Conservation (phyloP, 306 rosid genomes). For the Clitoria ternatea region DNA sequence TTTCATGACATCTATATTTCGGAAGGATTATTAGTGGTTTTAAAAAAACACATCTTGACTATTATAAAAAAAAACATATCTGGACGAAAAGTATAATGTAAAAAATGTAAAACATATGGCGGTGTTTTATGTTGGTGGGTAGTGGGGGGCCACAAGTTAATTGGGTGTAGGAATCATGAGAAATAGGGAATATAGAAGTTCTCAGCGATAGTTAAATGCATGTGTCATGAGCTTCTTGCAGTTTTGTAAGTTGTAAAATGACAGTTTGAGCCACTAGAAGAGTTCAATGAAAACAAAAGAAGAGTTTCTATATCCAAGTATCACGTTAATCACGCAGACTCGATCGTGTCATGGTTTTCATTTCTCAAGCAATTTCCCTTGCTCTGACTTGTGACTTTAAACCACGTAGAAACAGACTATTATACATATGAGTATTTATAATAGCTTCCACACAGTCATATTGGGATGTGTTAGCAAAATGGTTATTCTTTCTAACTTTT, state of each 20-base stretch:
- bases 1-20: too few species aligned
- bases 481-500: too few species aligned
- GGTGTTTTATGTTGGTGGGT: slow-evolving; percentile 8
- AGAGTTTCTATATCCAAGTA: slow-evolving; percentile 12
- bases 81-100: too few species aligned
- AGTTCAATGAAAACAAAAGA: background rate
- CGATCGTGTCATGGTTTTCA: slow-evolving; percentile 32
- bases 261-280: slow-evolving; percentile 21
- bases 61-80: too few species aligned
- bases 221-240: slow-evolving; percentile 70
- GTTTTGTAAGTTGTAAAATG: slow-evolving; percentile 40
- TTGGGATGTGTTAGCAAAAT: too few species aligned
- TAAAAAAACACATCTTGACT: too few species aligned
- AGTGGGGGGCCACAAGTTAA: slow-evolving; percentile 35
- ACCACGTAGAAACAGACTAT: background rate
- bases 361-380: slow-evolving; percentile 12
- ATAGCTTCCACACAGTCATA: too few species aligned
- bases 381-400: background rate
- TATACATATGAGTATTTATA: too few species aligned
- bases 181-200: slow-evolving; percentile 18
- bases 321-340: slow-evolving; percentile 57
- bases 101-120: too few species aligned
- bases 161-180: slow-evolving; percentile 36
- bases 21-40: too few species aligned
- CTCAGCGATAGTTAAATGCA: slow-evolving; percentile 5